Base-by-base conservation (phyloP, 2,329 filamentous ascomycete genomes). In the Berkeleyomyces basicola region DNA sequence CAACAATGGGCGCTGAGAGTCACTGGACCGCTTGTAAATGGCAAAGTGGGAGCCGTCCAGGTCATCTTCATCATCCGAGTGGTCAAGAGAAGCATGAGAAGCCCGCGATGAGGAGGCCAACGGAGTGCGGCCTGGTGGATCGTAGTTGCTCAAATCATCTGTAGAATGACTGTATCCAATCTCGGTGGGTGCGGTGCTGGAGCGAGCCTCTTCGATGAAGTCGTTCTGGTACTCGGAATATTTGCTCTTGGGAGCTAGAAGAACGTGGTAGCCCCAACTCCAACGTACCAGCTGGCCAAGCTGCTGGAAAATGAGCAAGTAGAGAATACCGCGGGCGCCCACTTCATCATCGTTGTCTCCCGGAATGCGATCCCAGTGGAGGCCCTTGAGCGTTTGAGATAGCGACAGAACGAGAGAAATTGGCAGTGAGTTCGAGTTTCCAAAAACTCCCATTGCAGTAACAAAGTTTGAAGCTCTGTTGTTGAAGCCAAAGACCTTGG, bases 261-360 rank as follows among this genome's bases (percentile, higher is more conserved):
- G 78, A 44, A 97, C 85, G 69, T 96, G 90, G 73, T 96, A 97
- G 9, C 93, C 93, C 93, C 93, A 99, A 66, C 89, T 96, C 93
- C 93, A 99, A 64, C 93, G 83, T 23, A 99, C 85, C 36, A 97
- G 78, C 74, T 99, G 93, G 31, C 93, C 93, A 2, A 99, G 82
- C 72, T 99, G 93, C 75, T 99, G 93, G 75, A 99, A 99, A 67
- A 99, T 95, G 66, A 99, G 79, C 9, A 99, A 80, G 70, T 99
- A 99, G 0, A 99, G 77, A 65, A 99, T 97, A 65, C 93, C 93
- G 66, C 93, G 84, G 2, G 93, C 92, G 33, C 83, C 91, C 23
- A 99, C 93, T 72, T 97, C 90, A 64, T 95, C 88, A 69, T 97
- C 92, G 69, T 95, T 97, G 69, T 99, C 93, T 61, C 89, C 87